Percentiles rank a stretch among this genome's conserved stretches.
phyloP scores from a whole-genome alignment of 2,329 filamentous ascomycete species.

The Trichoderma asperellum region DNA sequence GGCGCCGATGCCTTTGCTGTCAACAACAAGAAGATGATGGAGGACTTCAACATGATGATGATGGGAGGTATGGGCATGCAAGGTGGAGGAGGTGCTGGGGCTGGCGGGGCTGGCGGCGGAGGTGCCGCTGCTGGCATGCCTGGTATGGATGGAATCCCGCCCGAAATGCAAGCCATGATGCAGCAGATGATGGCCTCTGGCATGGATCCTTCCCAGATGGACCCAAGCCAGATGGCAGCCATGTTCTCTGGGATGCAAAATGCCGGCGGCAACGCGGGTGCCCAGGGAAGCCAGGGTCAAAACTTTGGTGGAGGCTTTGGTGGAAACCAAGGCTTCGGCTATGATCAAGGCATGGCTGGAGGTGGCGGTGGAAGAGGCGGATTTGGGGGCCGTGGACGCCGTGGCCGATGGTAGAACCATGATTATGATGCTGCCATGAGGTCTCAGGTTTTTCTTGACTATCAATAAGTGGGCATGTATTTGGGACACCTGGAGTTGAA shows the following conservation, averaged over 20 bases:
- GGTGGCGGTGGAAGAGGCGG: constrained; percentile 40
- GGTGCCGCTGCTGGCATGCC: constrained; percentile 49
- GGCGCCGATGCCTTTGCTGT: constrained; percentile 65
- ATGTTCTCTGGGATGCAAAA: constrained; percentile 65
- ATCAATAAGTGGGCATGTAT: neutral
- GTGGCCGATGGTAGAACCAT: constrained; percentile 37
- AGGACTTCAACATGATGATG: constrained; percentile 70
- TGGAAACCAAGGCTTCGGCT: constrained; percentile 57
- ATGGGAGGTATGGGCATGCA: constrained; percentile 61
- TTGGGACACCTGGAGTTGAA: neutral
- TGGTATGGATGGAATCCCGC: constrained; percentile 65
- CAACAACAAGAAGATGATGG: constrained; percentile 78
- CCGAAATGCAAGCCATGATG: constrained; percentile 71
- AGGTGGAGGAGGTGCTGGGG: constrained; percentile 39
- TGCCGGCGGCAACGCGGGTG: constrained; percentile 47
- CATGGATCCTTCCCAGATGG: constrained; percentile 70
- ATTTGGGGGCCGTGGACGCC: constrained; percentile 39
- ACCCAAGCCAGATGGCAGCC: constrained; percentile 59
- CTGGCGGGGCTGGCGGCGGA: constrained; percentile 39
- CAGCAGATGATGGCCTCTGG: constrained; percentile 70
- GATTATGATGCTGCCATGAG: neutral
- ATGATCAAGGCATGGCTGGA: constrained; percentile 53
- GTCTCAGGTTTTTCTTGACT: neutral
- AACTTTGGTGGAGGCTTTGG: constrained; percentile 58
- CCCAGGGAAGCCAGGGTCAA: constrained; percentile 55